Evolutionary conservation across 2,329 filamentous ascomycete species (phyloP).

Genomic region (Salinomyces thailandicus): DNA sequence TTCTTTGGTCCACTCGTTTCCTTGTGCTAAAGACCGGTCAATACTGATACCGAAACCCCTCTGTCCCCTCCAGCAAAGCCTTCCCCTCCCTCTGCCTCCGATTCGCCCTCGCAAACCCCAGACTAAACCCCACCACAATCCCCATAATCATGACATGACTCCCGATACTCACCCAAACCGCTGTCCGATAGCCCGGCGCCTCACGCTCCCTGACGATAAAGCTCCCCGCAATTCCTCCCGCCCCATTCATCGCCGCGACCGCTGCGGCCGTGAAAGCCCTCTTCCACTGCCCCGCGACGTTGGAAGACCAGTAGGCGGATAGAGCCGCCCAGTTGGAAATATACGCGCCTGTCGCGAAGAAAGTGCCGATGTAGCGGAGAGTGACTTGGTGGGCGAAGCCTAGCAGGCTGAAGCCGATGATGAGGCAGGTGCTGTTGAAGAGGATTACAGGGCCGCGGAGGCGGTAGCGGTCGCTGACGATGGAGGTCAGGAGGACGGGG

Average conservation of each 20-base stretch:
- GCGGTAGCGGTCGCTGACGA: conserved; percentile 50
- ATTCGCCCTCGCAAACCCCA: conserved; percentile 21
- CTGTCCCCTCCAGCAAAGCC: conserved; percentile 19
- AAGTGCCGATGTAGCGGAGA: conserved; percentile 54
- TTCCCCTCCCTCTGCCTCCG: conserved; percentile 18
- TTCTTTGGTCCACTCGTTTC: too few relatives aligned
- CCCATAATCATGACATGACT: conserved; percentile 23
- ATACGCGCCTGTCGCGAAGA: conserved; percentile 57
- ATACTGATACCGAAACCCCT: conserved; percentile 37
- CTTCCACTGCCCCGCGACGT: conserved; percentile 54
- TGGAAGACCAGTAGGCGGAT: conserved; percentile 53
- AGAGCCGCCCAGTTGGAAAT: conserved; percentile 60
- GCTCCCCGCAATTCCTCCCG: conserved; percentile 54
- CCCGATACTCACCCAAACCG: conserved; percentile 57
- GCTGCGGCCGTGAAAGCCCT: conserved; percentile 51
- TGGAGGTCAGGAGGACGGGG: conserved; percentile 52
- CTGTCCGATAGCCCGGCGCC: conserved; percentile 53
- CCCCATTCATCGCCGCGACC: conserved; percentile 49
- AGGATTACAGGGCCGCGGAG: conserved; percentile 52
- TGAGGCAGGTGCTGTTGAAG: conserved; percentile 54
- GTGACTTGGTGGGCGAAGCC: conserved; percentile 50
- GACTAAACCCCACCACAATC: conserved; percentile 19
- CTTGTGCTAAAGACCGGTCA: conserved; percentile 17
- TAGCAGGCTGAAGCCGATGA: conserved; percentile 55
- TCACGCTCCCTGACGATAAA: conserved; percentile 54